phyloP scores from a whole-genome alignment of 371 early-diverging fungal genomes.

The Actinomortierella wolfii region DNA sequence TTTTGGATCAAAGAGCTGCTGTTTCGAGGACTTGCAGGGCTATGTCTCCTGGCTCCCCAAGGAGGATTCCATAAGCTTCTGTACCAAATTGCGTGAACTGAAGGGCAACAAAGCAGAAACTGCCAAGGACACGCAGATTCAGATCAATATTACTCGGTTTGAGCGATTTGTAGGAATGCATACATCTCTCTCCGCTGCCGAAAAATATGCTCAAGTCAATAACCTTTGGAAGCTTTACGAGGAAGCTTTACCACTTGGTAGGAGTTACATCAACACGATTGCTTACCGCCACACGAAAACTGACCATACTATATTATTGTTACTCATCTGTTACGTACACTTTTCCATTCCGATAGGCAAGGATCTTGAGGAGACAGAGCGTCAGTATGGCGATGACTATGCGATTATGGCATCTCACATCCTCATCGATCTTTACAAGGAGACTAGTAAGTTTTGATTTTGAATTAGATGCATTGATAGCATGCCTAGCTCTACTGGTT shows the following conservation, averaged over 20 bases:
- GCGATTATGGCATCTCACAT: slow-evolving; percentile 68
- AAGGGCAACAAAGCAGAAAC: slow-evolving; percentile 47
- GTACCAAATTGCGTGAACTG: slow-evolving; percentile 44
- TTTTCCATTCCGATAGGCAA: slow-evolving; percentile 45
- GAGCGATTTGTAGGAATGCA: slow-evolving; percentile 57
- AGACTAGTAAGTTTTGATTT: slow-evolving; percentile 34
- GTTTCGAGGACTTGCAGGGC: slow-evolving; percentile 77
- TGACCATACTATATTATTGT: neutral
- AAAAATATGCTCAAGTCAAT: slow-evolving; percentile 46
- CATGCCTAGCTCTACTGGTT: too few species aligned
- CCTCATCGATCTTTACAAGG: slow-evolving; percentile 58
- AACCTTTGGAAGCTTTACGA: slow-evolving; percentile 60
- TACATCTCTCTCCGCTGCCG: slow-evolving; percentile 19
- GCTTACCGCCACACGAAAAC: neutral
- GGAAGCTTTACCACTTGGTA: slow-evolving; percentile 66
- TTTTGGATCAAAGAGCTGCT: slow-evolving; percentile 74
- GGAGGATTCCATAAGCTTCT: slow-evolving; percentile 43
- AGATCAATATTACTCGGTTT: slow-evolving; percentile 58
- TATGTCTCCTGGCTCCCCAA: slow-evolving; percentile 55
- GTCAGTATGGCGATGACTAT: slow-evolving; percentile 84
- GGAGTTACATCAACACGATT: slow-evolving; percentile 3
- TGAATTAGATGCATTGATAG: neutral
- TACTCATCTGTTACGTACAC: neutral
- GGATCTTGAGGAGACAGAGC: slow-evolving; percentile 70
- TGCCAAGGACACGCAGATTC: slow-evolving; percentile 44